These are phyloP conservation scores for Hippophae gyantsensis DNA, from an alignment of 306 rosid genomes.

Conservation along the genomic window DNA sequence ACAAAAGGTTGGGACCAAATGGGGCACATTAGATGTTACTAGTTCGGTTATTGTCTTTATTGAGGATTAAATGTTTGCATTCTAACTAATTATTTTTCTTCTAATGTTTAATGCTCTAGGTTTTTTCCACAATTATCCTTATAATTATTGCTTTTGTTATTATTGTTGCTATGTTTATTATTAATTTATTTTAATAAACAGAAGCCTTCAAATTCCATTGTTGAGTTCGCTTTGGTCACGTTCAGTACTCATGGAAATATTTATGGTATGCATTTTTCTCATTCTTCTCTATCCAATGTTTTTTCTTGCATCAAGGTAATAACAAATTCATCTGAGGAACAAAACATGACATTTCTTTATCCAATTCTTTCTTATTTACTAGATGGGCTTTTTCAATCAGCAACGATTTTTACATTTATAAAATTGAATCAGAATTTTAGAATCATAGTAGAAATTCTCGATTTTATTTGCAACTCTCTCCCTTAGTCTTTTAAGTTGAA, in stretches of 20 bases:
- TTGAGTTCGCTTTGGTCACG: slow-evolving; percentile 69
- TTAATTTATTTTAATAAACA: slow-evolving; percentile 34
- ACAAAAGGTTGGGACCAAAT: too few relatives aligned
- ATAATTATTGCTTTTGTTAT: slow-evolving; percentile 3
- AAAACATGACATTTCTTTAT: neutral
- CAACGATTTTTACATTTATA: neutral
- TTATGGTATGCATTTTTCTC: slow-evolving; percentile 55
- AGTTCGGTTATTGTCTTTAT: too few relatives aligned
- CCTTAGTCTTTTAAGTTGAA: neutral
- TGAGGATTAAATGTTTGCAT: too few relatives aligned
- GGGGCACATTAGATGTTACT: too few relatives aligned
- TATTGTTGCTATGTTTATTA: slow-evolving; percentile 6
- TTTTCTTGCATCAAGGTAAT: neutral
- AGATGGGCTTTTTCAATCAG: neutral
- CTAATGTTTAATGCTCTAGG: neutral
- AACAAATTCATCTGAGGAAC: neutral
- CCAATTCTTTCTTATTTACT: neutral
- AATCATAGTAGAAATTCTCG: too few relatives aligned
- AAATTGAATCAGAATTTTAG: neutral
- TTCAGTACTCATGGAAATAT: slow-evolving; percentile 83
- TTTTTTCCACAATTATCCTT: neutral
- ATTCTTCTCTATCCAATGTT: slow-evolving; percentile 12
- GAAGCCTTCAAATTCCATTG: slow-evolving; percentile 49
- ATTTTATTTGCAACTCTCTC: neutral
- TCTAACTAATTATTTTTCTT: neutral